A percentile compares a stretch with the other conserved stretches of the same genome.
Evolutionary conservation across 495 filamentous ascomycete species (phyloP).

Genomic region (Bathelium albidoporum): DNA sequence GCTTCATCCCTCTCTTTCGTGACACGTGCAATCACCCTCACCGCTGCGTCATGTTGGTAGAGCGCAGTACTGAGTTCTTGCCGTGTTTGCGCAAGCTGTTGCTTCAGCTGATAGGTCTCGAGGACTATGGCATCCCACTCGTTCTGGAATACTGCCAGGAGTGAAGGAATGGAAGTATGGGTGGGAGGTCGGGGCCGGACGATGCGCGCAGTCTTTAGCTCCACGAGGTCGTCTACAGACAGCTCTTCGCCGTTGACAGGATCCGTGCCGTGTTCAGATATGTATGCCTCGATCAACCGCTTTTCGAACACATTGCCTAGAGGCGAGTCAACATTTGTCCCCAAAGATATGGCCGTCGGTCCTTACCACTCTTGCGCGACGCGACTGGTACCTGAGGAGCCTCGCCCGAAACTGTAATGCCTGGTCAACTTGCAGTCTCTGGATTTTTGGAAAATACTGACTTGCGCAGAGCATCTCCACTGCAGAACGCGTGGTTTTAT

Average conservation of each 20-base stretch:
- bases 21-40: conserved; percentile 82
- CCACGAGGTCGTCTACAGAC: conserved; percentile 73
- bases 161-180: conserved; percentile 91
- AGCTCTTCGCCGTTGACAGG: conserved; percentile 86
- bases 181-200: conserved; percentile 86
- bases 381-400: conserved; percentile 89
- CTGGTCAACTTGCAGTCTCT: conserved; percentile 10
- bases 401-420: conserved; percentile 78
- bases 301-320: conserved; percentile 85
- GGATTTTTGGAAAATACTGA: conserved; percentile 8
- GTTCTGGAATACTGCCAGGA: conserved; percentile 92
- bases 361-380: conserved; percentile 83
- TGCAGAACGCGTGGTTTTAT: neutral
- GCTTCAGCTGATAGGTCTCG: conserved; percentile 78
- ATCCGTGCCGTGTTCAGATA: conserved; percentile 87
- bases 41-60: conserved; percentile 93
- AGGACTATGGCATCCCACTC: conserved; percentile 94
- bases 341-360: neutral
- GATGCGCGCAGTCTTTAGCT: conserved; percentile 69
- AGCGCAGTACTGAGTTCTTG: conserved; percentile 89
- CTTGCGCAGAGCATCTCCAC: conserved; percentile 23
- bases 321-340: conserved; percentile 10
- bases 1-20: conserved; percentile 87
- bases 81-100: conserved; percentile 77
- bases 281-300: conserved; percentile 88